Evolutionary conservation across 192 early-diverging fungal genomes (phyloP).

Genomic region (Coemansia furcata): DNA sequence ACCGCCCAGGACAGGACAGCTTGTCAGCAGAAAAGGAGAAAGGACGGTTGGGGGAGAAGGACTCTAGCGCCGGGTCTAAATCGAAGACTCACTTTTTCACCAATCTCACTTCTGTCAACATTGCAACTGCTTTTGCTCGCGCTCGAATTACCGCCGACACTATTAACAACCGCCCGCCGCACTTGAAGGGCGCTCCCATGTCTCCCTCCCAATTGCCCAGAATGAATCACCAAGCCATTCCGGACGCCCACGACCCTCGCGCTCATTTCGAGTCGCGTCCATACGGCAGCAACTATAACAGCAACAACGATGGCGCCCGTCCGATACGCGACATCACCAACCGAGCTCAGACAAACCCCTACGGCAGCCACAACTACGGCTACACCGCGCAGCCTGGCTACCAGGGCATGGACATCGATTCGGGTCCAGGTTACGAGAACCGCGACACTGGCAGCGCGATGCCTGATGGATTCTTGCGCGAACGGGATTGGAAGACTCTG

Average conservation of each 20-base stretch:
- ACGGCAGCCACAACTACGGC: background rate
- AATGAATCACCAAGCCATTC: slow-evolving; percentile 33
- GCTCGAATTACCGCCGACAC: slow-evolving; percentile 49
- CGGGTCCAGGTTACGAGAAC: slow-evolving; percentile 1
- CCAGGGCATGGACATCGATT: slow-evolving; percentile 33
- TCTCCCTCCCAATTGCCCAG: slow-evolving; percentile 46
- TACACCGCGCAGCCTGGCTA: slow-evolving; percentile 13
- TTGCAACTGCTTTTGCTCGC: slow-evolving; percentile 54
- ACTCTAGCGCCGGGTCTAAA: slow-evolving; percentile 1
- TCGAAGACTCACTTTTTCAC: slow-evolving; percentile 28
- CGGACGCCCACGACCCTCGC: slow-evolving; percentile 22
- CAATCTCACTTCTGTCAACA: slow-evolving; percentile 52
- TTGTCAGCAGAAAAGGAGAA: slow-evolving; percentile 42
- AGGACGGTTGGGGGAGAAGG: slow-evolving; percentile 8
- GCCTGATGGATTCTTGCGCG: slow-evolving; percentile 27
- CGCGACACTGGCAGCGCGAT: slow-evolving; percentile 7
- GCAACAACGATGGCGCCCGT: slow-evolving; percentile 6
- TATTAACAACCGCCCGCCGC: slow-evolving; percentile 35
- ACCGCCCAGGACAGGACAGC: slow-evolving; percentile 44
- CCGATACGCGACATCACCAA: slow-evolving; percentile 37
- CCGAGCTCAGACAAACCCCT: background rate
- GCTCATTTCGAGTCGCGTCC: slow-evolving; percentile 34
- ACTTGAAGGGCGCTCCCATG: slow-evolving; percentile 48
- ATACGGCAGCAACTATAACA: slow-evolving; percentile 6
- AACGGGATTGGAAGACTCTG: slow-evolving; percentile 21